Base-by-base conservation (phyloP, 2,329 filamentous ascomycete species). In the Macroventuria anomochaeta region DNA sequence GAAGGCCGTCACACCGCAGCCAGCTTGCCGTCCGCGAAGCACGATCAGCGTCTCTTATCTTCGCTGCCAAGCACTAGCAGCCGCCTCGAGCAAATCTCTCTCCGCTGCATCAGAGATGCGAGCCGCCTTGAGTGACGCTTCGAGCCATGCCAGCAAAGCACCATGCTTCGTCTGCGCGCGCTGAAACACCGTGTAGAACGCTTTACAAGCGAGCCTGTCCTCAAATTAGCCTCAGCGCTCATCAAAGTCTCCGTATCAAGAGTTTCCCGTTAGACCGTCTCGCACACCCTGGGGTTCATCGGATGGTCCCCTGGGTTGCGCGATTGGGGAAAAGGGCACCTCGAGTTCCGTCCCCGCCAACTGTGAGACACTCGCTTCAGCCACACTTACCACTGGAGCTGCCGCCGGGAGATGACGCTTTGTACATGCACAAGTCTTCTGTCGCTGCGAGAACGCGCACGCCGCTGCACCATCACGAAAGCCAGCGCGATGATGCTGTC, bases 161-260 rank as follows among this genome's bases (percentile, higher is more conserved):
- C 67, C 68, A 73, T 91, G 90, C 48, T 80, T 83, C 28, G 88
- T 87, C 79, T 96, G 92, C 71, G 88, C 91, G 62, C 80, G 82
- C 40, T 74, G 71, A 64, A 97, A 79, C 23, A 95, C 86, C 44
- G 80, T 77, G 38, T 79, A 72, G 65, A 96, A 96, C 5, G 91
- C 91, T 23, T 80, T 79, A 44, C 86, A 85, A 0, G 86, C 88
- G 54, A 93, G 77, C 79, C 87, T 89, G 57, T 62, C 58, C 55
- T 57, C 46, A 55, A 54, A 58, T 63, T 57, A 67, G 63, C 61
- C 44, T 33, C 31, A 51, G 39, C 48, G 10, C 21, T 43, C 43
- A 48, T 57, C 48, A 59, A 49, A 40, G 39, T 48, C 26, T 32
- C 51, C 43, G 39, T 38, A 25, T 39, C 33, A 54, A 44, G 33